Base-by-base conservation (phyloP, 176 grass and related monocot species). In the Avena atlantica region DNA sequence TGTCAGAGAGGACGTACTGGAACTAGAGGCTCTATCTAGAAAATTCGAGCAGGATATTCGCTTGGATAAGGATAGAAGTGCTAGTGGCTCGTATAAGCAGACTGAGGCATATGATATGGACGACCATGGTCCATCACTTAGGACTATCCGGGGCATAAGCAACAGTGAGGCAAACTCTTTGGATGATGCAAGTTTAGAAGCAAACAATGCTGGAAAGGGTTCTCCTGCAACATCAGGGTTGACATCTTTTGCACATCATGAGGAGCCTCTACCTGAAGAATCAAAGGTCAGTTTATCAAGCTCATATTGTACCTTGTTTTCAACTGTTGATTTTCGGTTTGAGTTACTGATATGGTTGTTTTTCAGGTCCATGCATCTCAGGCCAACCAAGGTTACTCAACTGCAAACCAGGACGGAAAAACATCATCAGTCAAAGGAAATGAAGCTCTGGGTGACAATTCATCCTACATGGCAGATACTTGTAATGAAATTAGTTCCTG, bases 11-110 rank as follows among this genome's bases (percentile, higher is more conserved):
- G 87, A 96, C 76, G 89, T 94, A 86, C 59, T 74, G 52, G 87
- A 94, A 56, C 70, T 99, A 74, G 94, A 96, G 55, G 89, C 89
- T 87, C 51, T 96, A 45, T 93, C 91, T 37, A 87, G 82, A 82
- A 91, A 87, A 67, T 95, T 93, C 77, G 94, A 93, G 82, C 73
- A 77, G 67, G 87, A 93, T 60, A 81, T 91, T 53, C 50, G 12
- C 25, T 52, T 88, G 19, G 53, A 70, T 59, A 89, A 91, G 74
- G 85, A 86, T 87, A 83, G 63, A 63, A 50, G 78, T 81, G 76
- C 45, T 42, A 74, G 79, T 81, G 76, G 67, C 12, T 89, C 70
- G 6, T 78, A 65, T 49, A 84, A 86, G 75, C 83, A 88, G 48
- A 74, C 66, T 73, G 34, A 34, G 47, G 57, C 65, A 25, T 34